Evolutionary conservation across 805 yeast species (phyloP), one percentile per base, ranked within the genome.

Genomic region (Lipomyces japonicus): DNA sequence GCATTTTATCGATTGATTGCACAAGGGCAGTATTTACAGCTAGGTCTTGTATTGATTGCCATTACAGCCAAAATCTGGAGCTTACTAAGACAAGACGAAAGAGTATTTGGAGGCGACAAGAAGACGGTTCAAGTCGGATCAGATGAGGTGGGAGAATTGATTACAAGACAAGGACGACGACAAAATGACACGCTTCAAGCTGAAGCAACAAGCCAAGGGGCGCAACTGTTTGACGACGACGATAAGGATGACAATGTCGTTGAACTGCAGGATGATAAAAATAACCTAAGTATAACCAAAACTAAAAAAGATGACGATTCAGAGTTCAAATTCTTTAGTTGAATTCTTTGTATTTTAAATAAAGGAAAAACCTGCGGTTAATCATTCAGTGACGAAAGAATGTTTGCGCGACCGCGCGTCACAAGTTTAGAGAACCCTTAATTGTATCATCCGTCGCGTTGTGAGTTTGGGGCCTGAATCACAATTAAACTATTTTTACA

Each of bases 1-100:
- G 59, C 59, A 12, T 51, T 52, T 22, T 12, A 36, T 4, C 34
- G 58, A 19, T 7, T 54, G 34, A 37, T 53, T 26, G 47, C 53
- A 3, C 45, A 39, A 2, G 42, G 50, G 16, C 54, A 53, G 35
- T 53, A 38, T 34, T 41, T 53, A 4, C 34, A 48, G 7, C 44
- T 51, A 14, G 53, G 51, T 2, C 26, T 54, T 12, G 48, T 45
- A 26, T 26, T 54, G 31, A 12, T 53, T 5, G 58, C 58, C 3
- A 14, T 24, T 10, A 34, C 30, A 14, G 34, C 56, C 12, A 24
- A 32, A 36, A 39, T 53, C 6, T 53, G 48, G 45, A 14, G 21
- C 12, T 16, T 51, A 2, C 24, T 53, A 21, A 18, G 49, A 9
- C 23, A 39, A 26, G 58, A 51, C 26, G 3, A 19, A 26, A 41